Conservation (phyloP, 768 basidiomycete species). For the Suillus subalutaceus region DNA sequence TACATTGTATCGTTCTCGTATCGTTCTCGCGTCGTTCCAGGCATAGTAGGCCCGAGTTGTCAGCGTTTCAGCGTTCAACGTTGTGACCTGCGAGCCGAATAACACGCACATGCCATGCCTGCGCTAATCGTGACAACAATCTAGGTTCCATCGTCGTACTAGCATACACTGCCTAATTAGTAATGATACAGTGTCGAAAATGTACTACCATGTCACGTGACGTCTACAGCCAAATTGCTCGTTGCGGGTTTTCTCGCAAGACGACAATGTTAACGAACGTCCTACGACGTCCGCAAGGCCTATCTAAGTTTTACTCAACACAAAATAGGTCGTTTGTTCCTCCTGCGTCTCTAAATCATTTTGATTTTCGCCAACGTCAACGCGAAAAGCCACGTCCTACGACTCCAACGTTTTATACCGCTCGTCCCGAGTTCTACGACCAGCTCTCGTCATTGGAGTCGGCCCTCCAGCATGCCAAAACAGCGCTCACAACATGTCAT, state of each 20-base stretch:
- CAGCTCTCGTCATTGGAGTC: conserved; percentile 66
- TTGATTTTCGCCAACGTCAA: conserved; percentile 10
- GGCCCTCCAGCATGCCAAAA: conserved; percentile 60
- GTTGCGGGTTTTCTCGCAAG: neutral
- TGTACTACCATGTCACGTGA: too few relatives aligned
- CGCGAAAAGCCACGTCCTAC: conserved; percentile 42
- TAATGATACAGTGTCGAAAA: too few relatives aligned
- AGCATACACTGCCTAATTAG: too few relatives aligned
- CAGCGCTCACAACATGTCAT: conserved; percentile 61
- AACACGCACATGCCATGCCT: neutral
- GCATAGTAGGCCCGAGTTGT: too few relatives aligned
- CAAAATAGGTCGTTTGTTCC: conserved; percentile 37
- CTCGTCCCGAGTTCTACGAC: conserved; percentile 75
- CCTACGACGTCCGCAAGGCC: neutral
- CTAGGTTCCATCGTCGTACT: too few relatives aligned
- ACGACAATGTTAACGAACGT: conserved; percentile 34
- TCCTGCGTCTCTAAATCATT: conserved; percentile 32
- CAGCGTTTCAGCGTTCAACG: too few relatives aligned
- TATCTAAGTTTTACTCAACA: conserved; percentile 15
- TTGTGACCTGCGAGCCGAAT: neutral
- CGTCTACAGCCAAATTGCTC: neutral
- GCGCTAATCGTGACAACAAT: neutral
- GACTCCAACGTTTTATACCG: conserved; percentile 86
- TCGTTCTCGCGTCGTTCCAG: too few relatives aligned
- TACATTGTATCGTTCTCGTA: too few relatives aligned